These are phyloP conservation scores for Populus hybrid DNA, from an alignment of 441 rosid genomes.

Conservation along the genomic window DNA sequence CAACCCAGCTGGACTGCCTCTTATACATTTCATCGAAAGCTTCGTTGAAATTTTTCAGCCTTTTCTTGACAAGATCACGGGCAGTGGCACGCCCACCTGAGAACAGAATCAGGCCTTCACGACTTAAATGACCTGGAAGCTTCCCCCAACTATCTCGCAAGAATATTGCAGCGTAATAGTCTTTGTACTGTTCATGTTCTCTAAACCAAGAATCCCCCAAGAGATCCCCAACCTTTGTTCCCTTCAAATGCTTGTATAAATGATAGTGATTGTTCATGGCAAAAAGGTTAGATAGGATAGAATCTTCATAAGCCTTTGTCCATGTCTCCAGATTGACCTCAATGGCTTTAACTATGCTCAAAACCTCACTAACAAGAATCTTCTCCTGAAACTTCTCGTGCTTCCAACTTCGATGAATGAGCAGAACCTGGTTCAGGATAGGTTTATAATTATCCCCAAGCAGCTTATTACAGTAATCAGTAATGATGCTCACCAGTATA, in stretches of 20 bases:
- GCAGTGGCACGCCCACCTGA: constrained; percentile 99
- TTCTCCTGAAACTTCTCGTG: constrained; percentile 82
- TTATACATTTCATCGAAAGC: constrained; percentile 77
- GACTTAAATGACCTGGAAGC: constrained; percentile 80
- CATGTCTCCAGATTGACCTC: constrained; percentile 74
- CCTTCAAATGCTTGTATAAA: constrained; percentile 76
- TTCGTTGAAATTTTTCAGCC: constrained; percentile 78
- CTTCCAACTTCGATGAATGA: constrained; percentile 93
- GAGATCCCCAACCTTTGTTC: constrained; percentile 74
- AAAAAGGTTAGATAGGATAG: constrained; percentile 55
- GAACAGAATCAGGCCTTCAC: constrained; percentile 91
- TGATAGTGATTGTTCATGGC: constrained; percentile 95
- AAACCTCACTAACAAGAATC: constrained; percentile 62
- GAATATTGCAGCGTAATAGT: constrained; percentile 57
- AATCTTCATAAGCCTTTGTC: constrained; percentile 72
- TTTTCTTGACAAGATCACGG: constrained; percentile 96
- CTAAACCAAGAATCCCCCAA: constrained; percentile 81
- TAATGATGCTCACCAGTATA: constrained; percentile 69
- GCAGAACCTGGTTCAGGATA: constrained; percentile 67
- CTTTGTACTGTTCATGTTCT: constrained; percentile 84
- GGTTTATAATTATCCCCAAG: constrained; percentile 81
- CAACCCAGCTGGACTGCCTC: constrained; percentile 74
- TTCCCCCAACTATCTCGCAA: constrained; percentile 87
- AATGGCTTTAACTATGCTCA: constrained; percentile 62
- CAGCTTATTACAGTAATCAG: constrained; percentile 87